Evolutionary conservation across 2,329 filamentous ascomycete species (phyloP), one percentile per base, ranked within the genome.

Genomic region (Cytospora paraplurivora): DNA sequence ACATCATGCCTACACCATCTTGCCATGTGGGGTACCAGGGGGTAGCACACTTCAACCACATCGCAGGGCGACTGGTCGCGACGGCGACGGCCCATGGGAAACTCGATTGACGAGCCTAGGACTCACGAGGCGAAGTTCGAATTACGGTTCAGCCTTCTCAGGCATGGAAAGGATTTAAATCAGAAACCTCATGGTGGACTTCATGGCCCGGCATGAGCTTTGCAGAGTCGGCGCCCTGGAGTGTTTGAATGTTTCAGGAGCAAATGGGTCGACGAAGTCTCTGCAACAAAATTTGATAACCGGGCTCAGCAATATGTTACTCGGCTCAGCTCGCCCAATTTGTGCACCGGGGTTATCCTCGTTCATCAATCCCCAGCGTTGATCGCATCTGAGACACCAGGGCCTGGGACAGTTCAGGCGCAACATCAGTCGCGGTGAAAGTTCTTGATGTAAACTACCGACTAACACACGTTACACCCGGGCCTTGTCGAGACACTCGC

Each of bases 271-370:
- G 27, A 27, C 27, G 2, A 27, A 27, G 27, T 27, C 27, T 27
- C 27, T 27, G 27, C 27, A 27, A 27, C 27, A 35, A n/a, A 50
- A 65, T 27, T 27, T 27, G 27, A 38, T 33, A 52, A 44, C 37
- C 37, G 6, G 8, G 51, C 27, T 44, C 55, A 41, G 55, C 49
- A 38, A 32, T 51, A 35, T 37, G 37, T 56, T 52, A 58, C 56
- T 65, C 56, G 62, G 34, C 37, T 49, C 38, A 65, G 33, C 44
- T 37, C 6, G 15, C 37, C 62, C 32, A 27, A 52, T n/a, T 59
- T 17, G 12, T 15, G 44, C 59, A 55, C 55, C 52, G 56, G 63
- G 60, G 13, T n/a, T 19, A 65, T 65, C 63, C 63, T 65, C 44
- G 60, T 47, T 54, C 51, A 33, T 19, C 32, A 7, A 34, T 7